A percentile compares a stretch with the other conserved stretches of the same genome.
Evolutionary conservation across 169 alveolate species (phyloP).

Genomic region (Ichthyophthirius multifiliis): DNA sequence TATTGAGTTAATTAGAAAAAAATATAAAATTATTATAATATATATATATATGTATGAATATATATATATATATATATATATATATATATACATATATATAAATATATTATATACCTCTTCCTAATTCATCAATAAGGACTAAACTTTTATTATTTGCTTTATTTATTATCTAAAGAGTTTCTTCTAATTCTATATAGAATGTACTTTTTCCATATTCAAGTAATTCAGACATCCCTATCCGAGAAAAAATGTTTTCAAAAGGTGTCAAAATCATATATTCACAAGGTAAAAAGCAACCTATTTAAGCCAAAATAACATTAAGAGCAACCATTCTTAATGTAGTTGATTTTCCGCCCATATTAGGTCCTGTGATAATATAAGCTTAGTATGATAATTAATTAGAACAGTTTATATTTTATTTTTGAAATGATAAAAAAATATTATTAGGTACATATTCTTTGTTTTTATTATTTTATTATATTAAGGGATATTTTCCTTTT

Average conservation of each 20-base stretch:
- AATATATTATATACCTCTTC: too few relatives aligned
- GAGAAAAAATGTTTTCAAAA: conserved; percentile 97
- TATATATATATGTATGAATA: too few relatives aligned
- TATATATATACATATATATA: too few relatives aligned
- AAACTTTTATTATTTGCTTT: conserved; percentile 89
- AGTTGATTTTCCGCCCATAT: conserved; percentile 99
- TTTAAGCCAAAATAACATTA: conserved; percentile 96
- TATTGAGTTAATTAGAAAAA: too few relatives aligned
- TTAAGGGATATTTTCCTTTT: conserved; percentile 70
- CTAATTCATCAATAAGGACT: conserved; percentile 97
- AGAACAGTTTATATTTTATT: conserved; percentile 14
- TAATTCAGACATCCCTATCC: conserved; percentile 98
- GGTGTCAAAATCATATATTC: conserved; percentile 83
- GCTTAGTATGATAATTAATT: too few relatives aligned
- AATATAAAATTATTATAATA: too few relatives aligned
- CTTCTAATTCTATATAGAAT: conserved; percentile 98
- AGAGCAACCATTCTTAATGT: conserved; percentile 95
- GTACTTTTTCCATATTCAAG: conserved; percentile 93
- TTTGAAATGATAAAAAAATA: not conserved
- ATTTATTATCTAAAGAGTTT: conserved; percentile 83
- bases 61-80: too few relatives aligned
- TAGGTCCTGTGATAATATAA: conserved; percentile 97
- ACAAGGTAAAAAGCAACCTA: conserved; percentile 97
- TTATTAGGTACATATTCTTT: conserved; percentile 79
- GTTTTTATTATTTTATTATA: conserved; percentile 5